Percentiles rank a stretch among this genome's conserved stretches.
phyloP scores from a whole-genome alignment of 192 early-diverging fungal species.

The Podila horticola region DNA sequence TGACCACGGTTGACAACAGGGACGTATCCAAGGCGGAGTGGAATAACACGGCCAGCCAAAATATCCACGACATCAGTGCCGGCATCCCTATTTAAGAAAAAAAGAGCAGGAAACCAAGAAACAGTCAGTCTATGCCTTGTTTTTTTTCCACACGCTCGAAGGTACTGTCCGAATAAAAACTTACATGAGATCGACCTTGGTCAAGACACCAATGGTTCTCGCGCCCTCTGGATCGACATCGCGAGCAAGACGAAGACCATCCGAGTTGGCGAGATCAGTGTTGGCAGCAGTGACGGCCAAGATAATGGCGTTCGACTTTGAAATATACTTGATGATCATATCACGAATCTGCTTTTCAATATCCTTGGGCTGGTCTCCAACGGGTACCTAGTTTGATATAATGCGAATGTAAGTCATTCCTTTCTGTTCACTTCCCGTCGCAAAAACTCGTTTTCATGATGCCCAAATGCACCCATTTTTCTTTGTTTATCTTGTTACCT shows the following conservation, averaged over 20 bases:
- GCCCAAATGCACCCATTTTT: background rate
- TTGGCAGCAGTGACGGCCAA: slow-evolving; percentile 98
- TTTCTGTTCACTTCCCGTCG: background rate
- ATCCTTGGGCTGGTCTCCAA: slow-evolving; percentile 99
- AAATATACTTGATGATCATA: slow-evolving; percentile 98
- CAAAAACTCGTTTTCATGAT: background rate
- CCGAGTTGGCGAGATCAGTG: slow-evolving; percentile 99
- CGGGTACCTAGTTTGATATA: slow-evolving; percentile 74
- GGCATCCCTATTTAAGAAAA: slow-evolving; percentile 68
- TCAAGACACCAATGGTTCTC: slow-evolving; percentile 98
- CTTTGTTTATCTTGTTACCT: slow-evolving; percentile 54
- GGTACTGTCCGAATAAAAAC: background rate
- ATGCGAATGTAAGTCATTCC: background rate
- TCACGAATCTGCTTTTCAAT: slow-evolving; percentile 99
- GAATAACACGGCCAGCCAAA: slow-evolving; percentile 96
- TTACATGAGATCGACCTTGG: slow-evolving; percentile 98
- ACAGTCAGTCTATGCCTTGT: background rate
- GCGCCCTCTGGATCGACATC: slow-evolving; percentile 98
- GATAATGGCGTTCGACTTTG: slow-evolving; percentile 98
- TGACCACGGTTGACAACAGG: slow-evolving; percentile 99
- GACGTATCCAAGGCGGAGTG: slow-evolving; percentile 95
- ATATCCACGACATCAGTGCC: slow-evolving; percentile 99
- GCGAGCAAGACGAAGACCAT: slow-evolving; percentile 96
- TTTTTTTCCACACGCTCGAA: too few species aligned
- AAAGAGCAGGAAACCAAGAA: background rate